Evolutionary conservation across 805 yeast species (phyloP), one percentile per base, ranked within the genome.

Genomic region (Vanderwaltozyma polyspora): DNA sequence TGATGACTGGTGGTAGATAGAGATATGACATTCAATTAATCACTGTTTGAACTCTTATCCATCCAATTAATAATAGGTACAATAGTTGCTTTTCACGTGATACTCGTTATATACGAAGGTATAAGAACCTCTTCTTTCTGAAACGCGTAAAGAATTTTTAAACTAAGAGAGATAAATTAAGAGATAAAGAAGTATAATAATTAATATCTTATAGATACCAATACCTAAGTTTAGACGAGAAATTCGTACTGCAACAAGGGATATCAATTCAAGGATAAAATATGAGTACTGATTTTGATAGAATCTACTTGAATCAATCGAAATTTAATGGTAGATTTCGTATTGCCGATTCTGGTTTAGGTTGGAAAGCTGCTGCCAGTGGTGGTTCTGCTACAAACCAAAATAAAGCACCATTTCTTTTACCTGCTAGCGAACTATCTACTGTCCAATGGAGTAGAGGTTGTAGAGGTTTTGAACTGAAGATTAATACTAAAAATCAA

Each of bases 311-410:
- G 56, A 87, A 91, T 59, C 94, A 82, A 58, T 82, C 94, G 35
- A 76, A 76, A 46, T 66, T 70, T 26, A 72, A 74, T 31, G 99
- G 99, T 17, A 78, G 93, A 48, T 79, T 89, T 70, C 84, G 98
- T 62, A 74, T 91, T 42, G 95, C 96, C 11, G 91, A 82, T 42
- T 77, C 93, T n/a, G 99, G 99, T 32, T 69, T 91, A 19, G 99
- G 99, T 31, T 91, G 99, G 99, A 89, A 89, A 54, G 78, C 78
- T 0, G 48, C 65, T 5, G 47, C 55, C 12, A 49, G 52, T 37
- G 60, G 60, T 33, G 62, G 60, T 21, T 63, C 76, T 2, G 62
- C 70, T 27, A 59, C 69, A 17, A 62, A 68, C 26, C 63, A 63
- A 19, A 66, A 67, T 37, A 67, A 72, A 10, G 74, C 73, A 31